A percentile compares a stretch with the other conserved stretches of the same genome.
These are phyloP conservation scores for Salix exigua DNA, from an alignment of 345 rosid genomes.

Conservation along the genomic window DNA sequence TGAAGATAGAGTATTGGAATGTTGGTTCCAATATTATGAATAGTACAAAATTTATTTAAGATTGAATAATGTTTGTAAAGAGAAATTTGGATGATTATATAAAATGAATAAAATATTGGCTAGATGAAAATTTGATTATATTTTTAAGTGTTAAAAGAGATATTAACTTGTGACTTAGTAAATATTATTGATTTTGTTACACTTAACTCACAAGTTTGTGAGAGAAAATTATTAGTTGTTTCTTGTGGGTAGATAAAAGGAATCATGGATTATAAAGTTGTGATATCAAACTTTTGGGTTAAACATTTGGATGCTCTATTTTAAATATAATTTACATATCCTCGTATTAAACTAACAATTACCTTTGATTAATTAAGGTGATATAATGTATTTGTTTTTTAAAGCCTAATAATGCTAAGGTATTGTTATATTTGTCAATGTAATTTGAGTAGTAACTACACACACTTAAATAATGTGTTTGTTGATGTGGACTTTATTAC, in stretches of 20 bases:
- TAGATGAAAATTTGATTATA: background rate
- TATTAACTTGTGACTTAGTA: background rate
- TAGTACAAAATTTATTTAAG: background rate
- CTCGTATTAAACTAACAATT: background rate
- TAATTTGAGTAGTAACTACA: too few relatives aligned
- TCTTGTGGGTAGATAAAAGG: background rate
- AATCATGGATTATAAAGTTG: background rate
- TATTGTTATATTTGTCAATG: too few relatives aligned
- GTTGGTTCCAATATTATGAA: background rate
- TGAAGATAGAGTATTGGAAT: background rate
- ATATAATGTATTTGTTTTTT: too few relatives aligned
- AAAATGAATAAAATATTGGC: background rate
- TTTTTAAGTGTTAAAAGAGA: background rate
- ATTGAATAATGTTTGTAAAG: background rate
- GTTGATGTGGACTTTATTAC: background rate
- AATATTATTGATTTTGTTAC: background rate
- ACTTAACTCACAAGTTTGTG: rapidly evolving
- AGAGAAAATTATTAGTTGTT: too few relatives aligned
- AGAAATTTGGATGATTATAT: background rate
- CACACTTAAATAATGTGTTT: too few relatives aligned
- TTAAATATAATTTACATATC: too few relatives aligned
- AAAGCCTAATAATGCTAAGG: too few relatives aligned
- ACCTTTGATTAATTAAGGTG: background rate
- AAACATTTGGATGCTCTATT: too few relatives aligned
- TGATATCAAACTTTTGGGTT: too few relatives aligned